Evolutionary conservation across 1,284 basidiomycete species (phyloP).

Genomic region (Papiliotrema laurentii): DNA sequence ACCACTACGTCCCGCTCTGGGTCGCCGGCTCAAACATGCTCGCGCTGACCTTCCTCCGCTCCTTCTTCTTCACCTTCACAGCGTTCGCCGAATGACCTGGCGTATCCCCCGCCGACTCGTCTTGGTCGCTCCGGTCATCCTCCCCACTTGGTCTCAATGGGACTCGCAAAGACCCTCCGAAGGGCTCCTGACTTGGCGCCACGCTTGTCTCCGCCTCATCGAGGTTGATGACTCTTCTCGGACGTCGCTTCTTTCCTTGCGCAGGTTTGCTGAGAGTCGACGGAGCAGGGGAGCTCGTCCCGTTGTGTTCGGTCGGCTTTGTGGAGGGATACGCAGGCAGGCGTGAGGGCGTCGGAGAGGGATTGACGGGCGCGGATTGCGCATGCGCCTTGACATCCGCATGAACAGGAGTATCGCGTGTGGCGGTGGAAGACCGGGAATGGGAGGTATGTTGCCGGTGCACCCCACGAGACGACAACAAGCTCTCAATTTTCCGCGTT

Average conservation of each 20-base stretch:
- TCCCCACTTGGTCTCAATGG: constrained; percentile 5
- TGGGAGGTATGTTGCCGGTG: neutral
- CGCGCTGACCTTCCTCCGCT: constrained; percentile 14
- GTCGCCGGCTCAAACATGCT: constrained; percentile 15
- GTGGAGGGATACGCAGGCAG: neutral
- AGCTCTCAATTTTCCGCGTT: constrained; percentile 53
- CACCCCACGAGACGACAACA: constrained; percentile 14
- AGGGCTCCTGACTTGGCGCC: neutral
- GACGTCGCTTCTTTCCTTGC: constrained; percentile 7
- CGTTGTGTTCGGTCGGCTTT: neutral
- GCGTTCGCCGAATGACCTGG: neutral
- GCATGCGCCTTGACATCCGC: too few species aligned
- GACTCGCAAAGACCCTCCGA: constrained; percentile 7
- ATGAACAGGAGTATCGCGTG: neutral
- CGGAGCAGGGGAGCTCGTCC: neutral
- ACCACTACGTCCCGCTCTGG: neutral
- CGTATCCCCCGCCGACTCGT: constrained; percentile 1
- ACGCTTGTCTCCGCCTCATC: constrained; percentile 9
- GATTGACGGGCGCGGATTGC: too few species aligned
- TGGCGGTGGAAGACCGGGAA: neutral
- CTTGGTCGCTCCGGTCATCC: neutral
- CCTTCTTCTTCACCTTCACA: constrained; percentile 7
- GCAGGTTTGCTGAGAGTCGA: too few species aligned
- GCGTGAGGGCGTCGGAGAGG: too few species aligned
- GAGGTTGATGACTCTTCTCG: constrained; percentile 27